Conservation (phyloP, 768 basidiomycete species). For the Lactifluus hygrophoroides region DNA sequence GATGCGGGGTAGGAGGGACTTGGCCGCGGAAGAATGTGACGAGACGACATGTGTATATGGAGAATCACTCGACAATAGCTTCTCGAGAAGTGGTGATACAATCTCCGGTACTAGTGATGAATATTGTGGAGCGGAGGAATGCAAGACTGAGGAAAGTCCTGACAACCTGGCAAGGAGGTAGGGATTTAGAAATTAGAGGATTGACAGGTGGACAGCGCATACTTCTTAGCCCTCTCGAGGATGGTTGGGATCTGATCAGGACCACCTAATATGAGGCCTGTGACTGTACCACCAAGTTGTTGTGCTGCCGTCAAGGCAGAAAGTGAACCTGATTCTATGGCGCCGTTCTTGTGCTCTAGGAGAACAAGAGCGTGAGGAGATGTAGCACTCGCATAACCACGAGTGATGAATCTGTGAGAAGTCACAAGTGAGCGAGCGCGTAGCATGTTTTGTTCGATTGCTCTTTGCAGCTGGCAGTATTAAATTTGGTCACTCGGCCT, state of each 20-base stretch:
- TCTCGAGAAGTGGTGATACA: slow-evolving; percentile 75
- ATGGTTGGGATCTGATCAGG: slow-evolving; percentile 56
- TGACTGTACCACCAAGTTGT: slow-evolving; percentile 78
- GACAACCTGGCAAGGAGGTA: slow-evolving; percentile 41
- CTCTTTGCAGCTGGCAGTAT: too few relatives aligned
- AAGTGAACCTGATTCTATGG: slow-evolving; percentile 75
- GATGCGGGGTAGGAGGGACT: slow-evolving; percentile 87
- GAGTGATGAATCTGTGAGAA: slow-evolving; percentile 16
- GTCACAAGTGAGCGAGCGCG: background rate
- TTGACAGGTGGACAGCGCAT: slow-evolving; percentile 17
- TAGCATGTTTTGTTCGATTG: slow-evolving; percentile 4
- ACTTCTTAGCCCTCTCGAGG: slow-evolving; percentile 78
- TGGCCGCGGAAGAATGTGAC: slow-evolving; percentile 85
- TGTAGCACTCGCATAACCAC: slow-evolving; percentile 51
- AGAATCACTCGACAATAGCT: slow-evolving; percentile 51
- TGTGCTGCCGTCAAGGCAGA: slow-evolving; percentile 89
- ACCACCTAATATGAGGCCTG: slow-evolving; percentile 65
- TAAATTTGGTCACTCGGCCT: too few relatives aligned
- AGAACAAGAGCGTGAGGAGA: slow-evolving; percentile 78
- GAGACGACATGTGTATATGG: slow-evolving; percentile 88
- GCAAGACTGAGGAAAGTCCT: slow-evolving; percentile 57
- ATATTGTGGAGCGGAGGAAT: slow-evolving; percentile 65
- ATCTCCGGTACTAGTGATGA: slow-evolving; percentile 63
- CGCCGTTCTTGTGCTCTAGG: slow-evolving; percentile 77
- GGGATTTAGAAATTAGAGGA: background rate